Conservation (phyloP, 2,329 filamentous ascomycete genomes). For the Furcasterigmium furcatum region DNA sequence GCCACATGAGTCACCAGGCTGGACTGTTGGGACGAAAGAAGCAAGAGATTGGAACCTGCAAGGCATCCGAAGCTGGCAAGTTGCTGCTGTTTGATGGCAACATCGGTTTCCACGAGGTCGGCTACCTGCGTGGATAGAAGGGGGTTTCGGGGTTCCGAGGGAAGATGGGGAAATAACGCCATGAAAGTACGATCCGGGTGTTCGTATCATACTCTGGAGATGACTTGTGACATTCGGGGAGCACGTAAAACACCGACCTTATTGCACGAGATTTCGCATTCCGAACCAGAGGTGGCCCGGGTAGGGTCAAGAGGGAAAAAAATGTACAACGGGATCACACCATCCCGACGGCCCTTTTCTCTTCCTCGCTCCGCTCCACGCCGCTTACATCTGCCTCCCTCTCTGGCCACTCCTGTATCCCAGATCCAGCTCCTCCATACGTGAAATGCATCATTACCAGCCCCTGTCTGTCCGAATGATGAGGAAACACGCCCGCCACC, state of each 20-base stretch:
- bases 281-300: conserved; percentile 2
- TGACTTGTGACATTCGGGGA: too few species aligned
- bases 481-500: background rate
- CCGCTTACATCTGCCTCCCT: background rate
- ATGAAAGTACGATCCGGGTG: too few species aligned
- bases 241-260: too few species aligned
- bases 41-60: too few species aligned
- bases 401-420: background rate
- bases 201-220: too few species aligned
- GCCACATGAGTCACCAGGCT: background rate
- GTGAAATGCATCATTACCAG: background rate
- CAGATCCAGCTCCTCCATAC: background rate
- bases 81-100: too few species aligned
- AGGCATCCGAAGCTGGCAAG: too few species aligned
- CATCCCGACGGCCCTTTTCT: conserved; percentile 1
- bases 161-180: too few species aligned
- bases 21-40: background rate
- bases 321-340: conserved; percentile 3
- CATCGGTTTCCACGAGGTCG: too few species aligned
- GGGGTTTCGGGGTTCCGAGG: too few species aligned
- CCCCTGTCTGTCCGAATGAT: background rate
- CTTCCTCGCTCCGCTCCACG: background rate
- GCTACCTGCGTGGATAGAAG: too few species aligned
- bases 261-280: conserved; percentile 5
- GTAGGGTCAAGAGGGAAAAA: conserved; percentile 2